These are phyloP conservation scores for Ophiostoma perfectum DNA, from an alignment of 2,329 filamentous ascomycete species.

Conservation along the genomic window DNA sequence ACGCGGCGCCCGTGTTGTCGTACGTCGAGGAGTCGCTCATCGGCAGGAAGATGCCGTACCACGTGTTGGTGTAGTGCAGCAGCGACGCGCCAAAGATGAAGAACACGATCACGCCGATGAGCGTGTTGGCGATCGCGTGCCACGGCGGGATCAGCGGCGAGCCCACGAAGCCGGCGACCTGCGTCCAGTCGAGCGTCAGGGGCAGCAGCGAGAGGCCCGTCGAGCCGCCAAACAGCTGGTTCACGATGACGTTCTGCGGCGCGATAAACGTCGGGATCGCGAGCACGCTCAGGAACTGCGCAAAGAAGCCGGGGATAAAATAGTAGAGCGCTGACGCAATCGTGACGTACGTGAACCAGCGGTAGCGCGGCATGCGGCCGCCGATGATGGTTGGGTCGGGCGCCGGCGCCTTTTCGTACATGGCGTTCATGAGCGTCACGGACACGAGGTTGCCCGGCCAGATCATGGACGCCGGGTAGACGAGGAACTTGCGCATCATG, in stretches of 20 bases:
- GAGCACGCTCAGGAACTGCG: conserved; percentile 45
- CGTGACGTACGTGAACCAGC: conserved; percentile 42
- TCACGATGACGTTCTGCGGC: conserved; percentile 43
- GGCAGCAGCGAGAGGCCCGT: conserved; percentile 40
- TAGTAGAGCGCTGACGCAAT: conserved; percentile 46
- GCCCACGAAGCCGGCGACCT: conserved; percentile 62
- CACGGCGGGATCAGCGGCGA: conserved; percentile 66
- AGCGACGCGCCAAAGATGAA: conserved; percentile 55
- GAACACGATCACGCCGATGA: conserved; percentile 61
- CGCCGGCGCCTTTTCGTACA: conserved; percentile 57
- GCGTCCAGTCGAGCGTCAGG: conserved; percentile 50
- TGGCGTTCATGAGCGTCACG: conserved; percentile 63
- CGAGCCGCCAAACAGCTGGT: conserved; percentile 46
- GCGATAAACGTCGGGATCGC: conserved; percentile 45
- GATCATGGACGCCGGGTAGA: conserved; percentile 66
- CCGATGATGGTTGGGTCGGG: conserved; percentile 52
- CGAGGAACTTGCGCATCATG: conserved; percentile 59
- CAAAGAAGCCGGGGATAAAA: conserved; percentile 49
- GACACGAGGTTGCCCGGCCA: conserved; percentile 65
- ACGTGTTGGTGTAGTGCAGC: conserved; percentile 61
- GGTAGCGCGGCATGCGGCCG: conserved; percentile 57
- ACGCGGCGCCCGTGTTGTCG: conserved; percentile 60
- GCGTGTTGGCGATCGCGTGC: conserved; percentile 67
- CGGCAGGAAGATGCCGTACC: conserved; percentile 60
- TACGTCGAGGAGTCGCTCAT: conserved; percentile 67